Percentiles rank a stretch among this genome's conserved stretches.
These are phyloP conservation scores for Ascomycota sp. DNA, from an alignment of 2,329 filamentous ascomycete genomes.

Conservation along the genomic window DNA sequence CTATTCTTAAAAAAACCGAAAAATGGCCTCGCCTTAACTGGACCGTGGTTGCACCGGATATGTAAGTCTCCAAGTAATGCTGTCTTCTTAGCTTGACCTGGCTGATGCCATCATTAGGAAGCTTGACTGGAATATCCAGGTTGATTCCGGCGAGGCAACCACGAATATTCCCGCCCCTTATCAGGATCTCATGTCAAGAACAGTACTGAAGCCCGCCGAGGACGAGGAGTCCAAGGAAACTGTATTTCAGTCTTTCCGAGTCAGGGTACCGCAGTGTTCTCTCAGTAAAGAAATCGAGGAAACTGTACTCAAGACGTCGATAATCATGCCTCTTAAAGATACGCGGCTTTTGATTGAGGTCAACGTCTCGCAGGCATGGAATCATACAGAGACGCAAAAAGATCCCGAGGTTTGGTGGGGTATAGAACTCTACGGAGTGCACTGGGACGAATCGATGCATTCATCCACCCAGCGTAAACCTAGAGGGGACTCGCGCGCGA, in stretches of 20 bases:
- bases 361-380: slow-evolving; percentile 10
- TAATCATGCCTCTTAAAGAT: slow-evolving; percentile 9
- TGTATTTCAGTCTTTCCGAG: background rate
- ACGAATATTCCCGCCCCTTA: slow-evolving; percentile 5
- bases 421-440: slow-evolving; percentile 11
- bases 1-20: slow-evolving; percentile 6
- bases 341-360: slow-evolving; percentile 14
- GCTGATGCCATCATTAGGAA: slow-evolving; percentile 4
- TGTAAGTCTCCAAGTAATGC: slow-evolving; percentile 6
- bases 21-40: slow-evolving; percentile 9
- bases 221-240: background rate
- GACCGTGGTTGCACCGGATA: slow-evolving; percentile 14
- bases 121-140: slow-evolving; percentile 14
- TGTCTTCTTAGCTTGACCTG: background rate
- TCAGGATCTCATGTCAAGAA: slow-evolving; percentile 4
- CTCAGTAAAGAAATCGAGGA: slow-evolving; percentile 1
- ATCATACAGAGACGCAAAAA: slow-evolving; percentile 3
- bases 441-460: slow-evolving; percentile 17
- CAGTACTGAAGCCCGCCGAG: slow-evolving; percentile 3
- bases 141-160: slow-evolving; percentile 7
- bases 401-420: slow-evolving; percentile 9
- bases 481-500: slow-evolving; percentile 11
- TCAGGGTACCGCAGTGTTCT: background rate
- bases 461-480: slow-evolving; percentile 5
- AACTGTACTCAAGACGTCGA: slow-evolving; percentile 9